These are phyloP conservation scores for Mycena galopus DNA, from an alignment of 768 basidiomycete species.

Conservation along the genomic window DNA sequence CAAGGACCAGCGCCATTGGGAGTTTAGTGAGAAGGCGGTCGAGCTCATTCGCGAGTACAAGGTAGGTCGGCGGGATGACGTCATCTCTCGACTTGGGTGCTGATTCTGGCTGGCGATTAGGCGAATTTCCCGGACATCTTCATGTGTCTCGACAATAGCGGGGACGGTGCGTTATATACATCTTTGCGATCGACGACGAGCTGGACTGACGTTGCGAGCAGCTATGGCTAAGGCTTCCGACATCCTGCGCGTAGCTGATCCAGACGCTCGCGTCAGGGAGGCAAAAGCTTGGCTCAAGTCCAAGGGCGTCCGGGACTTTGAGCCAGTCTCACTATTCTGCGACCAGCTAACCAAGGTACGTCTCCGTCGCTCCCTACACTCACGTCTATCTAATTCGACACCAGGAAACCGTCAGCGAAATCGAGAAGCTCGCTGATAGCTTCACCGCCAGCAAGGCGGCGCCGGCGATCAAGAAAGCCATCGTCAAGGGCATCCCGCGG, in stretches of 20 bases:
- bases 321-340: conserved; percentile 91
- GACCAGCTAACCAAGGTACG: conserved; percentile 91
- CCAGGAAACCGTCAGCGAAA: conserved; percentile 82
- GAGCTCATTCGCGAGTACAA: conserved; percentile 88
- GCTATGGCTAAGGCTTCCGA: conserved; percentile 80
- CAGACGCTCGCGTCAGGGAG: conserved; percentile 81
- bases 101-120: conserved; percentile 56
- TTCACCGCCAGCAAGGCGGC: conserved; percentile 72
- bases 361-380: conserved; percentile 1
- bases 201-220: conserved; percentile 46
- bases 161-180: conserved; percentile 72
- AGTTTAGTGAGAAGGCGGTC: conserved; percentile 91
- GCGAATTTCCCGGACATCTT: conserved; percentile 89
- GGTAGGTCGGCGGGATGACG: conserved; percentile 60
- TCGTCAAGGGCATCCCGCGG: conserved; percentile 94
- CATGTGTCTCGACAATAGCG: conserved; percentile 72
- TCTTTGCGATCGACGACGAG: not conserved
- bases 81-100: not conserved
- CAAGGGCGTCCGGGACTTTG: conserved; percentile 90
- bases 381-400: not conserved
- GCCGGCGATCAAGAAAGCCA: conserved; percentile 85
- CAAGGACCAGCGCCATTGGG: conserved; percentile 90
- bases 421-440: conserved; percentile 82
- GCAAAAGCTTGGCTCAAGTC: conserved; percentile 88
- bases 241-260: conserved; percentile 65